Base-by-base conservation (phyloP, 2,329 filamentous ascomycete species). In the Alternaria sp. region DNA sequence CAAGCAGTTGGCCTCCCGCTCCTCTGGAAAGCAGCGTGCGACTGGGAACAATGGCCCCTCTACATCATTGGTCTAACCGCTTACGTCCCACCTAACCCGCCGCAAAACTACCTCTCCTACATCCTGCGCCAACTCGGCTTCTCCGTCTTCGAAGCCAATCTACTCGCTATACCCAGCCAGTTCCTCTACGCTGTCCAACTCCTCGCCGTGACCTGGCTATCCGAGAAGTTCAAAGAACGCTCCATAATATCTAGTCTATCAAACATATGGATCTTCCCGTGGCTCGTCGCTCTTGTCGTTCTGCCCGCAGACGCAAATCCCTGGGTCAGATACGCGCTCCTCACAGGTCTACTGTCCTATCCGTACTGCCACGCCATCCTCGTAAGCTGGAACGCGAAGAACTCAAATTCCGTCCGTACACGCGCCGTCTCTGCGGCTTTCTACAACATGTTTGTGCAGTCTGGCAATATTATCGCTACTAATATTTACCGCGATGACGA, bases 261-360 rank as follows among this genome's bases (percentile, higher is more conserved):
- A 44, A 78, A 89, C 59, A 67, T 90, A 8, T 91, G 89, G 89
- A 81, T 84, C 3, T 77, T 91, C 4, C 88, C 88, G 0, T 87
- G 87, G 63, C 70, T 91, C 36, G 75, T 89, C 28, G 83, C 84
- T 0, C 78, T 89, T 4, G 77, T 77, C 67, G 82, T 66, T 57
- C 85, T 84, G 81, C 80, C 82, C 0, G 81, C 81, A 3, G 67
- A 80, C 1, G 76, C 74, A 4, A 80, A 83, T 50, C 71, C 78
- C 4, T 88, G 86, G 86, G 80, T 81, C 0, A 85, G 84, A 0
- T 89, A 85, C 62, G 83, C 81, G 0, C 70, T 88, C 0, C 79
- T 85, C 7, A 85, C 82, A 0, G 77, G 84, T 0, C 71, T 88
- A 1, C 75, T 86, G 1, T 84, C 83, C 0, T 87, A 87, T 59